Conservation (phyloP, 192 early-diverging fungal species). For the Podila epigama region DNA sequence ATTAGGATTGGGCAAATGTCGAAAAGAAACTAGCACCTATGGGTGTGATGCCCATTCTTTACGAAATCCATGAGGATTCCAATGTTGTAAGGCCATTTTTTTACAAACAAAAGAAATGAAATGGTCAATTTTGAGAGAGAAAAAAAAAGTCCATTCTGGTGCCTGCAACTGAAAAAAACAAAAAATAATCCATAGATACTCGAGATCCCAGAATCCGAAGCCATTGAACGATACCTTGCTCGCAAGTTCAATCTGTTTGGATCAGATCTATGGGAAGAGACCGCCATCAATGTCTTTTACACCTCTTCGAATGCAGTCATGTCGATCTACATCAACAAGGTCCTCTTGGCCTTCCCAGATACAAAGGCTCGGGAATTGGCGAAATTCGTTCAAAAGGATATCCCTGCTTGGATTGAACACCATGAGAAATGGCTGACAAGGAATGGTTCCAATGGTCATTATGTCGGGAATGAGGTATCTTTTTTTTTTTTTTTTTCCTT, state of each 20-base stretch:
- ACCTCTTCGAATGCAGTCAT: slow-evolving; percentile 27
- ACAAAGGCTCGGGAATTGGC: slow-evolving; percentile 19
- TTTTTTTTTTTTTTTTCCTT: too few relatives aligned
- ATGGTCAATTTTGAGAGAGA: background rate
- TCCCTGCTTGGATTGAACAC: slow-evolving; percentile 20
- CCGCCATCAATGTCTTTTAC: slow-evolving; percentile 44
- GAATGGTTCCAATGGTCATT: slow-evolving; percentile 16
- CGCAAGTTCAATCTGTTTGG: slow-evolving; percentile 44
- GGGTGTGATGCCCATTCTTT: slow-evolving; percentile 29
- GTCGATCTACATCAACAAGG: slow-evolving; percentile 32
- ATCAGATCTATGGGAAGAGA: slow-evolving; percentile 33
- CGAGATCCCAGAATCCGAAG: slow-evolving; percentile 52
- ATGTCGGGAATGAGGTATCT: slow-evolving; percentile 12
- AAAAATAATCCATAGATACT: slow-evolving; percentile 14
- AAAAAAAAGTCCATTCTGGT: too few relatives aligned
- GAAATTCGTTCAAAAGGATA: slow-evolving; percentile 22
- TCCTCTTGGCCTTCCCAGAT: slow-evolving; percentile 36
- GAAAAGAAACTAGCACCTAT: slow-evolving; percentile 17
- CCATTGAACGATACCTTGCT: slow-evolving; percentile 61
- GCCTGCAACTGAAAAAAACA: too few relatives aligned
- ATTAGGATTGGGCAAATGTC: slow-evolving; percentile 18
- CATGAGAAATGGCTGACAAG: slow-evolving; percentile 32
- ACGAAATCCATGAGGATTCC: slow-evolving; percentile 11
- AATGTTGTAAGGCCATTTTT: background rate
- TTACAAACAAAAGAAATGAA: too few relatives aligned